Evolutionary conservation across 2,329 filamentous ascomycete genomes (phyloP).

Genomic region (Delphinella strobiligena): DNA sequence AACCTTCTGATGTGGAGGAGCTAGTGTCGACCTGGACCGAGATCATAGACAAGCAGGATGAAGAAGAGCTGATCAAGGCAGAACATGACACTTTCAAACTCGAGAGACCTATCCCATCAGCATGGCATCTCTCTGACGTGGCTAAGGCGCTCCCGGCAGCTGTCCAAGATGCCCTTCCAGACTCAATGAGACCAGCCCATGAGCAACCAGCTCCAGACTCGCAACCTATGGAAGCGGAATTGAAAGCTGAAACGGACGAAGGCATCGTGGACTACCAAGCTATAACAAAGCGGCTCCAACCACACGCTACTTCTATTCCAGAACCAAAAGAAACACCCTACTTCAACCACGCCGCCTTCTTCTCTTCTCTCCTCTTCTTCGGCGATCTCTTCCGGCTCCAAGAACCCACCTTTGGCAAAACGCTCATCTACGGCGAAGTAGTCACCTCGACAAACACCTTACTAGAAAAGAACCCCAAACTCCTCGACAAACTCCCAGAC

Average conservation of each 20-base stretch:
- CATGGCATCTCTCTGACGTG: conserved; percentile 14
- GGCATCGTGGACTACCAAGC: conserved; percentile 63
- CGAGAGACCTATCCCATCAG: conserved; percentile 43
- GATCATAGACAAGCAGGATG: conserved; percentile 41
- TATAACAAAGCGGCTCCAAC: conserved; percentile 59
- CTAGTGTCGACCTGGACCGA: conserved; percentile 56
- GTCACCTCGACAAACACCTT: conserved; percentile 90
- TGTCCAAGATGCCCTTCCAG: conserved; percentile 12
- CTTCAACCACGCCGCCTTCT: conserved; percentile 77
- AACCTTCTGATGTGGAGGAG: conserved; percentile 52
- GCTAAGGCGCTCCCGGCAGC: conserved; percentile 18
- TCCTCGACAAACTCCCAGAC: conserved; percentile 63
- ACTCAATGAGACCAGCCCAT: background rate
- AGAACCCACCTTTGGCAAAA: conserved; percentile 52
- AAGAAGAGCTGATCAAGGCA: conserved; percentile 61
- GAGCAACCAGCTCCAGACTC: conserved; percentile 18
- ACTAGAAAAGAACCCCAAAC: conserved; percentile 77
- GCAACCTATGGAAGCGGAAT: conserved; percentile 17
- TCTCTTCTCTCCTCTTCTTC: conserved; percentile 36
- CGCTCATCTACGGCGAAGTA: conserved; percentile 79
- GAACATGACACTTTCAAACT: conserved; percentile 76
- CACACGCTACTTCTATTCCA: conserved; percentile 59
- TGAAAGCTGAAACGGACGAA: conserved; percentile 28
- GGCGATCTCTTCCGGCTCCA: conserved; percentile 25
- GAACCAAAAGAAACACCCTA: conserved; percentile 63